Evolutionary conservation across 495 filamentous ascomycete species (phyloP), one percentile per base, ranked within the genome.

Genomic region (Daldinia decipiens): DNA sequence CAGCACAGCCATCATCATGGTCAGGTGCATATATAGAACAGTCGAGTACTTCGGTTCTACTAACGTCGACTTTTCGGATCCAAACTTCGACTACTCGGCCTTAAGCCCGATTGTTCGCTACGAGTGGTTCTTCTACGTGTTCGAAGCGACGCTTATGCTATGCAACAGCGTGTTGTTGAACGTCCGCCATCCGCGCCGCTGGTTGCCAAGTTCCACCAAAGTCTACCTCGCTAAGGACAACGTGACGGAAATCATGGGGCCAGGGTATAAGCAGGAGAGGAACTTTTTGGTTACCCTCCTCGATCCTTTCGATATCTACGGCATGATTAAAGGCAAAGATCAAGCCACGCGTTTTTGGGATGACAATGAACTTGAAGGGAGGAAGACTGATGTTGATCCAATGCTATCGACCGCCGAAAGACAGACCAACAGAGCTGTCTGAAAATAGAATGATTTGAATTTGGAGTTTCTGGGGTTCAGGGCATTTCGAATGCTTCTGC

Each of bases 91-190:
- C 47, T 68, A 69, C 0, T 56, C 55, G 53, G 70, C 53, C 5
- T 59, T 83, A 13, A 87, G 82, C 36, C 87, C 88, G 0, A 77
- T 90, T 36, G 58, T 90, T 50, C 85, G 87, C 27, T 85, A 90
- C 57, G 91, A 93, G 74, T 90, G 87, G 86, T 92, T 87, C 74
- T 92, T 92, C 74, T 93, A 87, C 78, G 80, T 93, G 36, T 92
- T 92, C 67, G 91, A 93, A 75, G 84, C 83, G 0, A 74, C 75
- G 11, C 76, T 91, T 55, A 93, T 93, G 90, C 80, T 89, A 3
- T 53, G 70, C 52, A 93, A 92, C 61, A 83, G 80, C 21, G 78
- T 85, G 9, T 64, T 93, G 74, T 74, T 90, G 62, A 92, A 92
- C 68, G 71, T 85, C 11, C 82, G 88, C 26, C 89, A 91, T 74